Evolutionary conservation across 257 asterid genomes (phyloP).

Genomic region (Rubia yunnanensis): DNA sequence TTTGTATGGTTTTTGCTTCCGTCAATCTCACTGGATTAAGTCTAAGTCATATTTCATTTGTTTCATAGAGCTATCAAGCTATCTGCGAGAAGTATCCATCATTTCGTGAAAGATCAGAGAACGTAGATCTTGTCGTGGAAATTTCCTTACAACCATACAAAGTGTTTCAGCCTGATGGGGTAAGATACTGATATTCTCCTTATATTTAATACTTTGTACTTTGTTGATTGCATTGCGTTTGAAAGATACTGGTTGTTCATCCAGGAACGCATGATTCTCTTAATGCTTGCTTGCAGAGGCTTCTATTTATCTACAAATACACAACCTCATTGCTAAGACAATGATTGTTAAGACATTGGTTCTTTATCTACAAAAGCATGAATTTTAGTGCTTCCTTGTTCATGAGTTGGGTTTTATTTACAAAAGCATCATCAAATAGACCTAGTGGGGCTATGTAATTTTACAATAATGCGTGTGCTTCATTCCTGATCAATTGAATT

Average conservation of each 20-base stretch:
- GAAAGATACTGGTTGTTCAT: background rate
- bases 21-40: constrained; percentile 9
- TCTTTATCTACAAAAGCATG: background rate
- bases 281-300: no score
- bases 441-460: background rate
- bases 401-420: background rate
- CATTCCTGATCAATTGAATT: constrained; percentile 1
- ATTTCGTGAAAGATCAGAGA: constrained; percentile 95
- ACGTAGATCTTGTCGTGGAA: constrained; percentile 97
- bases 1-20: constrained; percentile 6
- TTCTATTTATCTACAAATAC: no score
- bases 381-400: background rate
- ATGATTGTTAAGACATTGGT: no score
- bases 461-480: background rate
- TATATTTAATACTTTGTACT: background rate
- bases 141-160: constrained; percentile 97
- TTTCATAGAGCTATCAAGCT: constrained; percentile 74
- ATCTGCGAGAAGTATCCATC: constrained; percentile 94
- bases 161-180: constrained; percentile 94
- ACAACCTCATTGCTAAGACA: background rate
- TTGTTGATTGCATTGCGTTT: background rate
- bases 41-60: constrained; percentile 15
- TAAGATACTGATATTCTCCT: constrained; percentile 25
- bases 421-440: background rate
- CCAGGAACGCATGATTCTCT: background rate